Evolutionary conservation across 495 filamentous ascomycete genomes (phyloP), one percentile per base, ranked within the genome.

Genomic region (Penicillium cosmopolitanum): DNA sequence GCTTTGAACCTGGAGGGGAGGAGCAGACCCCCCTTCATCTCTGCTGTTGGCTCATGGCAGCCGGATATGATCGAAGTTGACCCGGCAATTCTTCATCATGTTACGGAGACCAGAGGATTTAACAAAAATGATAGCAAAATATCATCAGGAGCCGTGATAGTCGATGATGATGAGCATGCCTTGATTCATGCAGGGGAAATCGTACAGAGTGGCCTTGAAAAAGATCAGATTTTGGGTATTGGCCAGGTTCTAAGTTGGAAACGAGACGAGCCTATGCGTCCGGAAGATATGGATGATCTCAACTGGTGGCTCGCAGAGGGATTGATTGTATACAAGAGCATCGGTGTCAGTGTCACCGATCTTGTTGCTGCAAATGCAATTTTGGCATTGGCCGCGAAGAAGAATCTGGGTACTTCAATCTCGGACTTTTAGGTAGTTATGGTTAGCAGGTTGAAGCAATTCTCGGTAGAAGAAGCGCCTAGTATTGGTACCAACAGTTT

Each of bases 1-100:
- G 16, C 43, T 16, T 25, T 56, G 9, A 28, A 28, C 9, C 21
- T 48, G 21, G 33, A 21, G 11, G 36, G 13, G 28, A 48, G 44
- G 18, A 25, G 28, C 1, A 43, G 44, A 6, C 35, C n/a, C 4
- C 61, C 61, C 3, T 63, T 59, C 34, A 55, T 59, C 38, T 58
- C 51, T 3, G 61, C 61, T 40, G 42, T 59, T 50, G 61, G 61
- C 5, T 63, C 61, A 16, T 63, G 61, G 61, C 61, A 63, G 46
- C 21, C 61, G 21, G 51, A 63, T 43, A 63, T 63, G 61, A 63
- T 63, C 18, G 61, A 63, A 50, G 31, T 63, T 4, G 51, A 59
- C 50, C 61, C 55, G 2, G 33, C 33, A 19, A 11, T 63, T 13
- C 28, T 63, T 18, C 36, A 58, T 19, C 56, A 38, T 52, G 43